Percentiles rank a stretch among this genome's conserved stretches.
These are phyloP conservation scores for Cladosporium sp. DNA, from an alignment of 2,329 filamentous ascomycete species.

Conservation along the genomic window DNA sequence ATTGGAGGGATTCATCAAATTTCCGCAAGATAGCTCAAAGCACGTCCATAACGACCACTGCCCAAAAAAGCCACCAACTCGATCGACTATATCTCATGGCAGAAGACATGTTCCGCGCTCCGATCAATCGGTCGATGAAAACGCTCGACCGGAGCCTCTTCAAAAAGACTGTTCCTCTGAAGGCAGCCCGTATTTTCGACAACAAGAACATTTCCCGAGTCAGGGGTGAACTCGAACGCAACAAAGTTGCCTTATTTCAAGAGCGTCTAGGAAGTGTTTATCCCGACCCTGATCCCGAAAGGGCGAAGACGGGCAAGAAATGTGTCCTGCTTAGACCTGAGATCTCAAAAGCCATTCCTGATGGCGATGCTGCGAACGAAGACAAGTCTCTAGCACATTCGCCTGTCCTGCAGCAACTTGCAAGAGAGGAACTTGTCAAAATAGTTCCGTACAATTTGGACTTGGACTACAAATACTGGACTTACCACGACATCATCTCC, in stretches of 20 bases:
- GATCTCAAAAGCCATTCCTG: conserved; percentile 27
- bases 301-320: conserved; percentile 45
- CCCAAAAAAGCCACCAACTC: neutral
- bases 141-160: conserved; percentile 82
- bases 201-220: conserved; percentile 69
- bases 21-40: conserved; percentile 16
- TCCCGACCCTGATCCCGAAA: conserved; percentile 54
- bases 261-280: conserved; percentile 62
- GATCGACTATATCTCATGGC: conserved; percentile 19
- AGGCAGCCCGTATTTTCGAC: conserved; percentile 74
- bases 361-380: conserved; percentile 35
- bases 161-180: conserved; percentile 67
- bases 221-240: conserved; percentile 61
- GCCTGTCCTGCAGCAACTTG: conserved; percentile 61
- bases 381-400: conserved; percentile 64
- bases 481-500: conserved; percentile 76
- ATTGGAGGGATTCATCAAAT: conserved; percentile 6
- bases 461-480: conserved; percentile 83
- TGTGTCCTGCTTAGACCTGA: conserved; percentile 46
- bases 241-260: conserved; percentile 61
- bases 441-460: conserved; percentile 71
- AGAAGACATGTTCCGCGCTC: conserved; percentile 66
- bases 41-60: neutral
- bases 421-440: conserved; percentile 63
- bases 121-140: conserved; percentile 73